Evolutionary conservation across 371 early-diverging fungal genomes (phyloP), one percentile per base, ranked within the genome.

Genomic region (Saksenaea oblongispora): DNA sequence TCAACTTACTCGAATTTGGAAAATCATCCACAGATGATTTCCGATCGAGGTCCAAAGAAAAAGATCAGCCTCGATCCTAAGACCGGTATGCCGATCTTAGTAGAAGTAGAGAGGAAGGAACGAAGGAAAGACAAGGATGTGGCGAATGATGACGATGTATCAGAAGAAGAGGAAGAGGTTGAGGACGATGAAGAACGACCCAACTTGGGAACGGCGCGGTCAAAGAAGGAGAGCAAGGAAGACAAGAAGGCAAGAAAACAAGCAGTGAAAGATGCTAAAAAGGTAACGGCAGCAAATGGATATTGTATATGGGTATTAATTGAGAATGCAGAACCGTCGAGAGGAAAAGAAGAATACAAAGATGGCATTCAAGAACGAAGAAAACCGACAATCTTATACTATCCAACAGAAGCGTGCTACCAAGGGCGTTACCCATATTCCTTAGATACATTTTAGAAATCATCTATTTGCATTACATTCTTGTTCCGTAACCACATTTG

Each of bases 201-300:
- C 26, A 85, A 87, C 66, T 55, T 76, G 36, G 87, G 87, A n/a
- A 73, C 26, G 18, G 79, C 91, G 13, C 81, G 98, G 62, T 67
- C 81, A 55, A 90, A 90, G 67, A 65, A 65, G 10, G 98, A 97
- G 82, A 84, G 89, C 8, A 86, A 84, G 63, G 97, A 95, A 59
- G 95, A 97, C 59, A 95, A 95, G 86, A 91, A 89, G 71, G 83
- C 83, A 60, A 86, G 98, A 59, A 97, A 97, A 77, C 87, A 82
- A 60, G 87, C 86, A 26, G 74, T 93, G 63, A 96, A 96, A 71
- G 89, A 86, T 28, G 92, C 89, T 44, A 87, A 89, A 83, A 81
- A 76, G 79, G 83, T 79, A 80, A 67, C 7, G 15, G 2, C 24
- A 22, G 28, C 9, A 17, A 24, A 34, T 5, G n/a, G 15, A 35